phyloP scores from a whole-genome alignment of 371 early-diverging fungal species.

The Mucor racemosus region DNA sequence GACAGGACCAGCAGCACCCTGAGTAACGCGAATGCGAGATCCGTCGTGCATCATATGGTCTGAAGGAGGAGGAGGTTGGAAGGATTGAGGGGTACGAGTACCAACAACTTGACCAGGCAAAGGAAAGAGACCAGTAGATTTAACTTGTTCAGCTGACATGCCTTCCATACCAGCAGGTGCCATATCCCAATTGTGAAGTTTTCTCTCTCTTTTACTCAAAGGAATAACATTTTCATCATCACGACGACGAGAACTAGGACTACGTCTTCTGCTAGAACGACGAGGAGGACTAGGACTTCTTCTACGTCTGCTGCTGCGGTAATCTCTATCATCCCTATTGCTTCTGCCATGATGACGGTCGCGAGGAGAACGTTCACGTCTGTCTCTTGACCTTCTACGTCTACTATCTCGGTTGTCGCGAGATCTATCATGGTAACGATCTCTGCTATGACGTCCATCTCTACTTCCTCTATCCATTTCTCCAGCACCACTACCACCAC shows the following conservation, averaged over 20 bases:
- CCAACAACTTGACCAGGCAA: slow-evolving; percentile 87
- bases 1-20: slow-evolving; percentile 54
- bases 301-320: slow-evolving; percentile 39
- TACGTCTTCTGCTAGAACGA: slow-evolving; percentile 52
- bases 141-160: slow-evolving; percentile 88
- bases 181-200: slow-evolving; percentile 92
- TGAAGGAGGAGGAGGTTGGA: slow-evolving; percentile 45
- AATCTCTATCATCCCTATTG: slow-evolving; percentile 36
- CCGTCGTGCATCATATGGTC: slow-evolving; percentile 37
- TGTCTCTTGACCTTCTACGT: slow-evolving; percentile 44
- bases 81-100: slow-evolving; percentile 63
- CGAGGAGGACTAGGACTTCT: slow-evolving; percentile 41
- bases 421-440: slow-evolving; percentile 51
- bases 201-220: slow-evolving; percentile 78
- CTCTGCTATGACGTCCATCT: slow-evolving; percentile 52
- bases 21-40: slow-evolving; percentile 37
- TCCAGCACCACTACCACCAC: slow-evolving; percentile 29
- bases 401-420: slow-evolving; percentile 45
- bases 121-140: slow-evolving; percentile 91
- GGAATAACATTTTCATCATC: slow-evolving; percentile 67
- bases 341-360: slow-evolving; percentile 33
- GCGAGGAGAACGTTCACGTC: slow-evolving; percentile 45
- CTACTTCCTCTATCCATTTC: slow-evolving; percentile 26
- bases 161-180: slow-evolving; percentile 92
- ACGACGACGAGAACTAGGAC: slow-evolving; percentile 46